Evolutionary conservation across 1,284 basidiomycete species (phyloP), one percentile per base, ranked within the genome.

Genomic region (Ceratobasidium sp.): DNA sequence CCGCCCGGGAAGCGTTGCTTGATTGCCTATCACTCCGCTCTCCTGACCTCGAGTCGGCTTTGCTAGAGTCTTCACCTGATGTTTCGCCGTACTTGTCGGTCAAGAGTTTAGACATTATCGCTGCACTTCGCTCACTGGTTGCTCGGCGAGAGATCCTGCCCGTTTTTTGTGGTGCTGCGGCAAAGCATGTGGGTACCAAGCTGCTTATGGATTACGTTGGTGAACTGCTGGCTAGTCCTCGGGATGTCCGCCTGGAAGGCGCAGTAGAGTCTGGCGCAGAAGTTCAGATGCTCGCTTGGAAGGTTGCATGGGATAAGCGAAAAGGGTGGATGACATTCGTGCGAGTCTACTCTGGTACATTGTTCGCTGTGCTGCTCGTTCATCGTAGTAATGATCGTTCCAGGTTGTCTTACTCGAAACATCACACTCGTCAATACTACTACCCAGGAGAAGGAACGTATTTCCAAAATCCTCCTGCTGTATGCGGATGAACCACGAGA

Each of bases 291-390:
- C 84, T 96, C 27, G 94, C 93, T 0, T 96, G 95, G 92, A 96
- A 96, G 80, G 94, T 96, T 22, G 86, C 86, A 29, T 95, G 92
- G 91, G 93, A 96, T 80, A 90, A 89, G 77, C 88, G 88, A 75
- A 88, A 87, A 77, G 94, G 94, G 16, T 96, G 94, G 89, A 93
- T 95, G 89, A 96, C 94, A 0, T 96, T 95, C 80, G 90, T 96
- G 43, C 86, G 94, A 29, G 88, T 96, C 27, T 96, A 96, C 80
- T 94, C 94, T 72, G 94, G 94, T 90, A 80, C 77, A 84, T 29
- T 39, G 13, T 48, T 43, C 9, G 1, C 46, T 27, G 16, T 37
- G 16, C 14, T 37, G 27, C 34, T 16, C 9, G 27, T 34, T 27
- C 4, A 9, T 43, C 41, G 16, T 31, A n/a, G 22, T 48, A n/a